Evolutionary conservation across 2,329 filamentous ascomycete genomes (phyloP), one percentile per base, ranked within the genome.

Genomic region (Decorospora gaudefroyi): DNA sequence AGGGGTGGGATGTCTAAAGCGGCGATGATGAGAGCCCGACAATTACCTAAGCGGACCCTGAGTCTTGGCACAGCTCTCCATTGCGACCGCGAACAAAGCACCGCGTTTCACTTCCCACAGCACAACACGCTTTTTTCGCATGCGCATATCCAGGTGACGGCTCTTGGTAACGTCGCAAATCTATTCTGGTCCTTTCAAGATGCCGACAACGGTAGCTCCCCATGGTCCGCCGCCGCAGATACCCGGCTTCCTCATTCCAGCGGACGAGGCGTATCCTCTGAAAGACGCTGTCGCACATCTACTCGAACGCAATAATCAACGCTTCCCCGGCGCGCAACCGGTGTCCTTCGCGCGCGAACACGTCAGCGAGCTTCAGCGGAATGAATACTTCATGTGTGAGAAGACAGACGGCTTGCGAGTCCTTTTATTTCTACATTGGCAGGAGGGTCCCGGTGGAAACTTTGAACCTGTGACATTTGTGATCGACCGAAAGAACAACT

Each of bases 401-500:
- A 99, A 99, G 76, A 96, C 92, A 1, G 93, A 99, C 67, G 93
- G 93, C 41, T 89, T 97, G 53, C 85, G 93, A 53, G 96, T 95
- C 70, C 81, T 99, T n/a, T 82, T 99, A 54, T 97, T 95, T 76
- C 84, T 93, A 55, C 90, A 88, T 36, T 85, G 86, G 65, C 75
- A 76, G 16, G 79, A 84, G 28, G 68, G 50, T 11, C 46, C 35
- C 2, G 41, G 31, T 7, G 49, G 38, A 12, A 28, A 32, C 16
- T 42, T 62, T 29, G 56, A 62, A 27, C 65, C 67, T 13, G 80
- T 85, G 16, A 88, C 93, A 65, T 96, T 96, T 74, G 79, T 99
- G 43, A 96, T 99, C 73, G 92, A 99, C 74, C 90, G 93, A 65
- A 95, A 91, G 74, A 97, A 99, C 74, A 90, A 97, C 69, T 99